phyloP scores from a whole-genome alignment of 2,329 filamentous ascomycete species.

The Berkeleyomyces rouxiae region DNA sequence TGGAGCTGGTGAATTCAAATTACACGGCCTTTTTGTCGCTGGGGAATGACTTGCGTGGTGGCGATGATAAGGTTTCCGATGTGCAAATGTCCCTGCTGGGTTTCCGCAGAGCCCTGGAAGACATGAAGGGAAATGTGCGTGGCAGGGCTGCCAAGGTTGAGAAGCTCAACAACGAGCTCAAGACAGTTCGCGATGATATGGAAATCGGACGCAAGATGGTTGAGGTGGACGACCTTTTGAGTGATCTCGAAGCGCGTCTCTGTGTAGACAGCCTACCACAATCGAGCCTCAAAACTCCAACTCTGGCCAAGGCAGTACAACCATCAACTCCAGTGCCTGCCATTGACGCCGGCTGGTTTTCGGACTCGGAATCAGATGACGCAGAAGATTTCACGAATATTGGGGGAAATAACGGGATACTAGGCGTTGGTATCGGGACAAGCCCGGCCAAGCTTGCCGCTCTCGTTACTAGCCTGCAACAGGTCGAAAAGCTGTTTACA shows the following conservation, averaged over 20 bases:
- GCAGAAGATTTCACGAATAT: constrained; percentile 18
- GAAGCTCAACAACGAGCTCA: constrained; percentile 48
- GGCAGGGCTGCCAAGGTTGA: constrained; percentile 47
- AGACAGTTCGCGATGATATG: constrained; percentile 44
- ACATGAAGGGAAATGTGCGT: constrained; percentile 49
- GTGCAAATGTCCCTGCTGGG: constrained; percentile 74
- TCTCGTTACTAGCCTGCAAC: constrained; percentile 29
- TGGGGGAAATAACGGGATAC: constrained; percentile 21
- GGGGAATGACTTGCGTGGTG: constrained; percentile 65
- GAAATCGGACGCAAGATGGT: constrained; percentile 45
- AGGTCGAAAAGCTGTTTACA: constrained; percentile 28
- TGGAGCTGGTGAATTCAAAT: constrained; percentile 90
- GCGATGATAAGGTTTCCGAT: constrained; percentile 82
- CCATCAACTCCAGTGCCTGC: constrained; percentile 16
- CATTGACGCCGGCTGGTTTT: constrained; percentile 13
- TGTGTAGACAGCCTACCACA: constrained; percentile 29
- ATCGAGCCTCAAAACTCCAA: constrained; percentile 16
- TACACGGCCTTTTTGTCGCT: constrained; percentile 82
- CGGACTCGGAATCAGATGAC: constrained; percentile 16
- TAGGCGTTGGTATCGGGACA: constrained; percentile 16
- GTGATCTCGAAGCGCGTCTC: constrained; percentile 45
- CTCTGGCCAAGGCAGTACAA: constrained; percentile 18
- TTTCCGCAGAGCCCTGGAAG: constrained; percentile 67
- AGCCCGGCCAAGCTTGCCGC: constrained; percentile 19
- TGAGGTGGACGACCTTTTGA: constrained; percentile 47